phyloP scores from a whole-genome alignment of 805 yeast species.

The Kuraishia capsulata region DNA sequence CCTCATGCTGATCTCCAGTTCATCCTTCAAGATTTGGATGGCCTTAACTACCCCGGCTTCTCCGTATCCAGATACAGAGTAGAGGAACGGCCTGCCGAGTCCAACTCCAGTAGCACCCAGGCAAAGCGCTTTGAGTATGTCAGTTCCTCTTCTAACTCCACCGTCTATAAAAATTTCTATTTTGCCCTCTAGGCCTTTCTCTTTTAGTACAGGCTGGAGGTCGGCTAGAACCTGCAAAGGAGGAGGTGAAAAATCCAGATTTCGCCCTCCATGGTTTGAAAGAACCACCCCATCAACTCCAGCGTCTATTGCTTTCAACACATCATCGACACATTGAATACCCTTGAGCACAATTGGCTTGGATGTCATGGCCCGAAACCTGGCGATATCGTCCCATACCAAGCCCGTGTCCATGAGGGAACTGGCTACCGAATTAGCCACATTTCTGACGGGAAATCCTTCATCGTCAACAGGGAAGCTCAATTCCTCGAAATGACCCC shows the following conservation, averaged over 20 bases:
- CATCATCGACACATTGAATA: conserved; percentile 55
- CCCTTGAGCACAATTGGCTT: conserved; percentile 50
- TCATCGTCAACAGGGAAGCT: conserved; percentile 62
- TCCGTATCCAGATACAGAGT: conserved; percentile 74
- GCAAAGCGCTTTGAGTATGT: conserved; percentile 66
- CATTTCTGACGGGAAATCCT: background rate
- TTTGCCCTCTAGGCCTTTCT: conserved; percentile 27
- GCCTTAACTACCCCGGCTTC: conserved; percentile 59
- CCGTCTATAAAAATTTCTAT: conserved; percentile 68
- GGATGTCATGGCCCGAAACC: conserved; percentile 20
- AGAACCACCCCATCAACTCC: conserved; percentile 56
- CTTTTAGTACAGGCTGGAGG: conserved; percentile 34
- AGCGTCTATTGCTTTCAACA: conserved; percentile 42
- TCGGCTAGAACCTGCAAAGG: conserved; percentile 54
- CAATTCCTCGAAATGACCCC: conserved; percentile 25
- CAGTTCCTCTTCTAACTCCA: conserved; percentile 71
- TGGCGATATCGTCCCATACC: conserved; percentile 22
- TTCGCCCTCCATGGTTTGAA: conserved; percentile 72
- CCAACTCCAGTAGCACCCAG: conserved; percentile 65
- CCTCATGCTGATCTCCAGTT: conserved; percentile 51
- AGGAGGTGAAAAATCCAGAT: conserved; percentile 52
- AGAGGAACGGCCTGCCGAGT: conserved; percentile 67
- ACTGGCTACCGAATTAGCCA: conserved; percentile 8
- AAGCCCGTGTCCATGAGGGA: conserved; percentile 4
- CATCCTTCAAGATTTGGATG: conserved; percentile 46